Base-by-base conservation (phyloP, 208 protist species). In the Acanthamoeba rhysodes region DNA sequence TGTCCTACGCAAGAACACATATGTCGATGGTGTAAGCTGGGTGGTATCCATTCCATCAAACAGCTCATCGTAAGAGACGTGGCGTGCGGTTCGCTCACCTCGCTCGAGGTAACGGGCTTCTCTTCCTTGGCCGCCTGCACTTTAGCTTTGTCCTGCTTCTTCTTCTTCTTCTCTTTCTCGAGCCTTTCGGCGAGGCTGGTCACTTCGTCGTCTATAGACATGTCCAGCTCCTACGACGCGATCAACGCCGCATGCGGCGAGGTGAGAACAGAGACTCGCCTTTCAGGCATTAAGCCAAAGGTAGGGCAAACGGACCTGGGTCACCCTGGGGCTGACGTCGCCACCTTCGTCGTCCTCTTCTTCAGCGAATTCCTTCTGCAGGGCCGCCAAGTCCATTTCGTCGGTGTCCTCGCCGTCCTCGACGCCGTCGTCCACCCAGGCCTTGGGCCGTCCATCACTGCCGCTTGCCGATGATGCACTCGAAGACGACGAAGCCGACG, bases 391-490 rank as follows among this genome's bases (percentile, higher is more conserved):
- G 55, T 88, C 80, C 80, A 88, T 88, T 59, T 88, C 80, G 80
- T 88, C 80, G 12, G 80, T 88, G 55, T 88, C 80, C 80, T 88
- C 80, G 20, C 80, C 55, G 45, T 88, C 80, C 80, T 88, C 48
- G 22, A 64, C 48, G 1, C 80, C 48, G 32, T 64, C 48, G 24
- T 88, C 80, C 45, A 66, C 50, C 48, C 48, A 88, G 8, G 48
- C 45, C 45, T 53, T 59, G 12, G 53, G 53, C 53, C 12, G 53
- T 59, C 53, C 53, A 22, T 22, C 53, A 32, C 45, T 20, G 24
- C 80, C 41, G 18, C 50, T 64, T 2, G 22, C n/a, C 4, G 55
- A 24, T 22, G 55, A 14, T 20, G 50, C n/a, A n/a, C n/a, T n/a
- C n/a, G n/a, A n/a, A n/a, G 32, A 64, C 41, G 48, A 64, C 41